Evolutionary conservation across 306 rosid species (phyloP).

Genomic region (Vigna trinervia): DNA sequence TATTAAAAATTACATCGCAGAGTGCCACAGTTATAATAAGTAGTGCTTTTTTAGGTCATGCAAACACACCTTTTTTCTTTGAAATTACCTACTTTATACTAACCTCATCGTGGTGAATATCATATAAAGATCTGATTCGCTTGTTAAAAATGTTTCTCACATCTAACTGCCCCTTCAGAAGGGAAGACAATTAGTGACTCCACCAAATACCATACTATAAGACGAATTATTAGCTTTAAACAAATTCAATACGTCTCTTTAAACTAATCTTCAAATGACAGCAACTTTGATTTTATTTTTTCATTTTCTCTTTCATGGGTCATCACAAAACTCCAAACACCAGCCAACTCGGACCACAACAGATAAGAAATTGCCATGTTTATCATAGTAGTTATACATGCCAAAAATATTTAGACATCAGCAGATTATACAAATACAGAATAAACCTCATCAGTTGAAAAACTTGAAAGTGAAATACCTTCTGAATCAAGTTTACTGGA

Average conservation of each 20-base stretch:
- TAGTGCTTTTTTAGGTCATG: background rate
- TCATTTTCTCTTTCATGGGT: slow-evolving; percentile 1
- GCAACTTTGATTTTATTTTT: slow-evolving; percentile 5
- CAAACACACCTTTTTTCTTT: background rate
- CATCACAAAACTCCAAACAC: background rate
- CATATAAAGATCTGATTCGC: slow-evolving; percentile 23
- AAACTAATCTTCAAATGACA: slow-evolving; percentile 36
- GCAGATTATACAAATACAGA: background rate
- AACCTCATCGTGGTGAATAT: background rate
- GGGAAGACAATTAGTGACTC: slow-evolving; percentile 16
- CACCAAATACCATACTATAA: slow-evolving; percentile 30
- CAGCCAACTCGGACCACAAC: background rate
- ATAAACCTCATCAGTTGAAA: slow-evolving; percentile 18
- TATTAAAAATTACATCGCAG: background rate
- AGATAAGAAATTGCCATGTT: slow-evolving; percentile 22
- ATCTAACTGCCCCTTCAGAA: slow-evolving; percentile 4
- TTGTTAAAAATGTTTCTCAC: background rate
- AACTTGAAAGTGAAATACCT: slow-evolving; percentile 56
- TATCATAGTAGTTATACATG: background rate
- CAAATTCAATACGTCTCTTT: background rate
- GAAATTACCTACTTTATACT: background rate
- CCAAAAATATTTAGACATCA: background rate
- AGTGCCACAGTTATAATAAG: background rate
- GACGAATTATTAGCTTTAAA: background rate
- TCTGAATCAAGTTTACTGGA: slow-evolving; percentile 54